These are phyloP conservation scores for Batrachochytrium dendrobatidis DNA, from an alignment of 371 early-diverging fungal genomes.

Conservation along the genomic window DNA sequence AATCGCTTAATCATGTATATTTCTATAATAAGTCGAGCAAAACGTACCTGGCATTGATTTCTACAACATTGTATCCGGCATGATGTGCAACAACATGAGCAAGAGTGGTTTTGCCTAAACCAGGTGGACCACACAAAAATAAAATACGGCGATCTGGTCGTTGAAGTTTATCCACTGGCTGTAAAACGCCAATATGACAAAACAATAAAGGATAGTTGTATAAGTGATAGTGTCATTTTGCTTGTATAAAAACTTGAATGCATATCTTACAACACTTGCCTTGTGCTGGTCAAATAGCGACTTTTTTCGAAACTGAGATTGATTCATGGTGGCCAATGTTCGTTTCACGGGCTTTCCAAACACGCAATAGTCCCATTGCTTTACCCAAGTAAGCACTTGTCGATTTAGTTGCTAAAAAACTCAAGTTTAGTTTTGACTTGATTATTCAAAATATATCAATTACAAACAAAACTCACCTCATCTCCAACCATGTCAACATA, in stretches of 20 bases:
- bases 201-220: background rate
- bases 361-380: constrained; percentile 93
- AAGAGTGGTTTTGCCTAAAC: constrained; percentile 97
- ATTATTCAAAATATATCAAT: background rate
- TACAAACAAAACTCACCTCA: constrained; percentile 44
- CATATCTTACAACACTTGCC: no score
- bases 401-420: constrained; percentile 73
- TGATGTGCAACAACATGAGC: constrained; percentile 91
- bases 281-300: background rate
- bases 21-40: background rate
- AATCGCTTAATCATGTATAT: background rate
- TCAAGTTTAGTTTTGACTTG: background rate
- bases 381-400: constrained; percentile 85
- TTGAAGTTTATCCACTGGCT: constrained; percentile 36
- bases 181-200: constrained; percentile 10
- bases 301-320: constrained; percentile 2
- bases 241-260: background rate
- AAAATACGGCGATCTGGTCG: constrained; percentile 54
- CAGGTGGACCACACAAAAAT: constrained; percentile 94
- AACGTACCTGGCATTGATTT: constrained; percentile 94
- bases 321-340: background rate
- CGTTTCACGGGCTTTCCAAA: constrained; percentile 50
- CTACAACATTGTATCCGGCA: constrained; percentile 86
- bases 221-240: background rate
- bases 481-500: constrained; percentile 92